A percentile compares a stretch with the other conserved stretches of the same genome.
These are phyloP conservation scores for Moricandia moricandioides DNA, from an alignment of 345 rosid genomes.

Conservation along the genomic window DNA sequence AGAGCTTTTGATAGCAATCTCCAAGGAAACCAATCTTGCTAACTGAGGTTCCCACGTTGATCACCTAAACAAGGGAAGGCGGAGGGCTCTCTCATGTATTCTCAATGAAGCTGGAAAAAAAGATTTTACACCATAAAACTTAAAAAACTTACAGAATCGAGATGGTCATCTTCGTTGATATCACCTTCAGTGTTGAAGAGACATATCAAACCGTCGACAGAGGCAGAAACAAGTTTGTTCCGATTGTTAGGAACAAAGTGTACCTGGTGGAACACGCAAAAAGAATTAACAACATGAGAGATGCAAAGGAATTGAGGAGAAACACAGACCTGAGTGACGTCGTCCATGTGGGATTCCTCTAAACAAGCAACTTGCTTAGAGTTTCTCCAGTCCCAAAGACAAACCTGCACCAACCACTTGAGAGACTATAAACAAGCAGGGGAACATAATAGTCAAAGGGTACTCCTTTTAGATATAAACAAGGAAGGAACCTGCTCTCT, in stretches of 20 bases:
- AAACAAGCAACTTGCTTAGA: conserved; percentile 86
- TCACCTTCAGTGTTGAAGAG: conserved; percentile 70
- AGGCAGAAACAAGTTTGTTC: conserved; percentile 82
- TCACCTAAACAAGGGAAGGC: conserved; percentile 50
- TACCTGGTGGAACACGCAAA: conserved; percentile 44
- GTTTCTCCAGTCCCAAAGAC: conserved; percentile 95
- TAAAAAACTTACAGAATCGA: conserved; percentile 68
- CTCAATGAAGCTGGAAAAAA: background rate
- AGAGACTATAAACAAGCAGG: background rate
- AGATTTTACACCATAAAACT: background rate
- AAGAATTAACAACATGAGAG: no score
- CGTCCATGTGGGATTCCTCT: conserved; percentile 83
- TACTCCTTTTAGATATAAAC: no score
- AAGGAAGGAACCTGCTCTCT: conserved; percentile 59
- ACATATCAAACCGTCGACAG: conserved; percentile 89
- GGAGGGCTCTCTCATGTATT: background rate
- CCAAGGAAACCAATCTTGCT: conserved; percentile 85
- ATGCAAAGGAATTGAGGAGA: no score
- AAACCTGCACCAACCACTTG: conserved; percentile 43
- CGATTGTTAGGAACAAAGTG: conserved; percentile 61
- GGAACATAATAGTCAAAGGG: no score
- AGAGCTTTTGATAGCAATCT: conserved; percentile 54
- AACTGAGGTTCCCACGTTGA: conserved; percentile 84
- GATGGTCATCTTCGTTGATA: conserved; percentile 84
- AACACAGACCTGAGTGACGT: conserved; percentile 79